Evolutionary conservation across 2,329 filamentous ascomycete species (phyloP).

Genomic region (Rutstroemia sydowiana): DNA sequence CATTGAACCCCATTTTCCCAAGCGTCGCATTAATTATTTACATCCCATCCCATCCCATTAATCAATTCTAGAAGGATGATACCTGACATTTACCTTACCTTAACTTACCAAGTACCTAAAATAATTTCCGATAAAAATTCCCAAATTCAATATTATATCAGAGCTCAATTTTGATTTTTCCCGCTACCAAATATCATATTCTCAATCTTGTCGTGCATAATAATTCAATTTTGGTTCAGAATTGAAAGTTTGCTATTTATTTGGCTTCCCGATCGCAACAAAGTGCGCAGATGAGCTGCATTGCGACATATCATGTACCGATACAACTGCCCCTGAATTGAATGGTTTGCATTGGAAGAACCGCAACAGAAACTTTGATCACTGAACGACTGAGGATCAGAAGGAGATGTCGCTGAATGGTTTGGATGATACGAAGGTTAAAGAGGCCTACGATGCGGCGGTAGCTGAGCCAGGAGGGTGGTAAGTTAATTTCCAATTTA

Average conservation of each 20-base stretch:
- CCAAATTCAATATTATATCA: too few species aligned
- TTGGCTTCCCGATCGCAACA: too few species aligned
- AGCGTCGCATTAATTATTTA: background rate
- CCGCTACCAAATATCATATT: background rate
- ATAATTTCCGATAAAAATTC: conserved; percentile 6
- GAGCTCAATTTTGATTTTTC: too few species aligned
- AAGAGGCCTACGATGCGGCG: conserved; percentile 77
- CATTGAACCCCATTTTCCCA: background rate
- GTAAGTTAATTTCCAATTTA: conserved; percentile 40
- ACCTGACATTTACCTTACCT: too few species aligned
- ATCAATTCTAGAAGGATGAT: conserved; percentile 5
- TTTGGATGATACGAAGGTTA: conserved; percentile 71
- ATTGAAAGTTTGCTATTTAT: conserved; percentile 1
- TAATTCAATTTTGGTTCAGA: background rate
- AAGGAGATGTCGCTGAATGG: conserved; percentile 87
- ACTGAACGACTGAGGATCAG: conserved; percentile 5
- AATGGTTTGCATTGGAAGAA: conserved; percentile 8
- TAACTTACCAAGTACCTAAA: too few species aligned
- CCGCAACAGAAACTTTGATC: conserved; percentile 3
- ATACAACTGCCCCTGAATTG: conserved; percentile 24
- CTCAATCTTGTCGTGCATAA: too few species aligned
- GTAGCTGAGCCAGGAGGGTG: conserved; percentile 85
- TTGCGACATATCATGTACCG: conserved; percentile 24
- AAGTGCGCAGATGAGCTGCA: conserved; percentile 23
- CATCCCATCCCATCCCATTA: too few species aligned